Evolutionary conservation across 2,329 filamentous ascomycete genomes (phyloP), one percentile per base, ranked within the genome.

Genomic region (Pezicula radicicola): DNA sequence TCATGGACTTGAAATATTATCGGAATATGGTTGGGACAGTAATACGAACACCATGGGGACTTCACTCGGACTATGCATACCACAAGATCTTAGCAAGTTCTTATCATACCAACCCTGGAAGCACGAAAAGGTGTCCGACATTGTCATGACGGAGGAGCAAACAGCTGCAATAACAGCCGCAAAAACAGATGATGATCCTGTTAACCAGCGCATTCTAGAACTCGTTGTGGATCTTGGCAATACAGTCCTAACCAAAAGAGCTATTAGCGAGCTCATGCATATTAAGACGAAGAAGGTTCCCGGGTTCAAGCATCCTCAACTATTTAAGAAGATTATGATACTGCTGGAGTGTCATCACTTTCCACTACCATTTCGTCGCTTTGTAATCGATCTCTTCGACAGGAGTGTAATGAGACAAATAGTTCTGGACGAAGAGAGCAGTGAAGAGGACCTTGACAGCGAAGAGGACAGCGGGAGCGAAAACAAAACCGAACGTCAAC

Each of bases 371-470:
- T 88, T 95, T 27, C 87, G 93, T 55, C 86, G 93, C 43, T 92
- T 96, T 71, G 88, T 96, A 35, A 85, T 97, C 54, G 94, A 97
- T 66, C 73, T 99, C 19, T 99, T 99, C 63, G 93, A 97, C 64
- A 94, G 93, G 71, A 86, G 83, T 53, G 89, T 97, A 41, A 78
- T 97, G 71, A 79, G 91, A 57, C 83, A 84, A 58, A 89, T 97
- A 54, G 88, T 99, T 12, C 85, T 96, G 52, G 85, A 88, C 48
- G 87, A 89, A 61, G 66, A 68, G 8, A 63, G 57, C 39, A 57
- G 59, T 18, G 62, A 66, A 15, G 51, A 60, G 9, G 44, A 55
- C 1, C 60, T 60, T 0, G 66, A 65, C 12, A 65, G 63, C 13
- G 65, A 68, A 25, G 67, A 66, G 66, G 72, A 65, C 39, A 69